A percentile compares a stretch with the other conserved stretches of the same genome.
phyloP scores from a whole-genome alignment of 805 yeast genomes.

The Hanseniaspora mollemarum region DNA sequence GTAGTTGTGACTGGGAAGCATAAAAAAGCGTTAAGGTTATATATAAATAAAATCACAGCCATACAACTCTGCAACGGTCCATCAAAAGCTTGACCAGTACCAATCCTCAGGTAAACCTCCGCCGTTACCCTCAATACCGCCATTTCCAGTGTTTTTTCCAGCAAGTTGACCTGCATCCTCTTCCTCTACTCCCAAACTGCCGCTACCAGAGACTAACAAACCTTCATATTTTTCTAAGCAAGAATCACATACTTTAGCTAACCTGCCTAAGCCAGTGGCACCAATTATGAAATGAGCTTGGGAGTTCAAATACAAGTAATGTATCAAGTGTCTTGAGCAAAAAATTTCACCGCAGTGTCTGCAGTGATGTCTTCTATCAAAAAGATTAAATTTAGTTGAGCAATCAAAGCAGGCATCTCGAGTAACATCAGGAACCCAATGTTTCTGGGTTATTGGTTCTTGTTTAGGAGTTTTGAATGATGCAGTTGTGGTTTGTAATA shows the following conservation, averaged over 20 bases:
- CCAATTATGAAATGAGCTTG: conserved; percentile 57
- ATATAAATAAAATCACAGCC: too few species aligned
- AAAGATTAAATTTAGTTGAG: conserved; percentile 55
- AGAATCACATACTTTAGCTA: conserved; percentile 57
- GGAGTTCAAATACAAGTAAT: conserved; percentile 43
- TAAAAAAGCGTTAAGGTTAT: conserved; percentile 41
- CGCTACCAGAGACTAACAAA: conserved; percentile 26
- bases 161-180: conserved; percentile 1
- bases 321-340: conserved; percentile 57
- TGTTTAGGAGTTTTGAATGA: conserved; percentile 7
- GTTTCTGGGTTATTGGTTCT: conserved; percentile 39
- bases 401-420: conserved; percentile 60
- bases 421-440: conserved; percentile 65
- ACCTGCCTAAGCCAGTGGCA: conserved; percentile 42
- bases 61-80: too few species aligned
- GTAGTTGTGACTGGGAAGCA: too few species aligned
- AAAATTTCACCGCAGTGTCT: conserved; percentile 74
- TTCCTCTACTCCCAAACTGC: conserved; percentile 9
- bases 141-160: neutral
- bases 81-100: conserved; percentile 63
- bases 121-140: conserved; percentile 17
- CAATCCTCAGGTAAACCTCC: conserved; percentile 35
- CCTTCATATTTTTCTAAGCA: conserved; percentile 54
- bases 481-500: conserved; percentile 5
- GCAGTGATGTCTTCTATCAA: conserved; percentile 74